A percentile compares a stretch with the other conserved stretches of the same genome.
phyloP scores from a whole-genome alignment of 345 rosid species.

The Hibiscus trionum region DNA sequence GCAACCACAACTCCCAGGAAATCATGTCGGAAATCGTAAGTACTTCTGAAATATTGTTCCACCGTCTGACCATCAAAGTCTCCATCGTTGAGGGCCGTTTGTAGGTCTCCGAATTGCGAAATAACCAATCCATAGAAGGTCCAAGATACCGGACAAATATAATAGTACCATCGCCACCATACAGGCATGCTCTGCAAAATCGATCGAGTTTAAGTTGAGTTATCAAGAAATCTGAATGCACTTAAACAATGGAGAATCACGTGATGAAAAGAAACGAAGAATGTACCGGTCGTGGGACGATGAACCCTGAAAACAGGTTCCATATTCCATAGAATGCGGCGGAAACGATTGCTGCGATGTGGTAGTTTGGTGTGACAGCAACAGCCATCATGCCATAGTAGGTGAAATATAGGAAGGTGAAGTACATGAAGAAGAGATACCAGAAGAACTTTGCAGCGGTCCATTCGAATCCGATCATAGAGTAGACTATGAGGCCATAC shows the following conservation, averaged over 20 bases:
- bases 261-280: background rate
- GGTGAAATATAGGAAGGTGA: conserved; percentile 59
- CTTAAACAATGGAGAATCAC: background rate
- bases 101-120: conserved; percentile 37
- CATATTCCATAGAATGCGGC: conserved; percentile 44
- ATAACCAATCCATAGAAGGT: conserved; percentile 39
- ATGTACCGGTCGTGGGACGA: conserved; percentile 51
- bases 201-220: background rate
- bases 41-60: conserved; percentile 11
- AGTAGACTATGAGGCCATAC: conserved; percentile 43
- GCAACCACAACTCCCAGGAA: conserved; percentile 12
- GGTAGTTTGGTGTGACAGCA: conserved; percentile 57
- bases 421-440: conserved; percentile 54
- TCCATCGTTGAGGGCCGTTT: background rate
- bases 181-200: conserved; percentile 11
- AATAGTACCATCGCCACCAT: conserved; percentile 36
- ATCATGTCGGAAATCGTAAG: conserved; percentile 12
- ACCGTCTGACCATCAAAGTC: background rate
- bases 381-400: conserved; percentile 19
- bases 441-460: conserved; percentile 47
- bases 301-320: conserved; percentile 61
- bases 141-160: conserved; percentile 41
- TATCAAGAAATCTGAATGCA: background rate
- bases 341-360: conserved; percentile 45
- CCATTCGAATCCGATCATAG: conserved; percentile 63